phyloP scores from a whole-genome alignment of 1,139 yeast genomes.

The Pichiaceae sp. region DNA sequence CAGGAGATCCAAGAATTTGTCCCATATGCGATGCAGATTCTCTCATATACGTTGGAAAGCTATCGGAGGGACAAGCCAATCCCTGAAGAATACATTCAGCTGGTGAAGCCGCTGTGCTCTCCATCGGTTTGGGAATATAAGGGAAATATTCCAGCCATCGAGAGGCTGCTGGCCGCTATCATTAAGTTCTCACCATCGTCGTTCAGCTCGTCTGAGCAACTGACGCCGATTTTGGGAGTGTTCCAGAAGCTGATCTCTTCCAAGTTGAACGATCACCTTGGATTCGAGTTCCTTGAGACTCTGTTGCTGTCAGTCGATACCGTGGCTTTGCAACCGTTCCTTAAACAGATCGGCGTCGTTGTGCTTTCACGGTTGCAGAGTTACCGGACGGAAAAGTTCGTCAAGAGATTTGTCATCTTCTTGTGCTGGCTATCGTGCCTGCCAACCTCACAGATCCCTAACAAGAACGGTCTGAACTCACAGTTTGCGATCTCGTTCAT shows the following conservation, averaged over 20 bases:
- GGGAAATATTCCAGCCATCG: constrained; percentile 91
- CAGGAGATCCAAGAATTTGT: constrained; percentile 90
- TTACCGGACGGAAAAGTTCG: constrained; percentile 75
- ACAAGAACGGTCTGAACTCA: constrained; percentile 30
- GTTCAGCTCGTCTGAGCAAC: constrained; percentile 34
- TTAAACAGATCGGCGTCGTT: constrained; percentile 67
- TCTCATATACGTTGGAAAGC: constrained; percentile 68
- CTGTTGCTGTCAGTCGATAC: constrained; percentile 55
- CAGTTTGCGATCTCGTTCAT: constrained; percentile 47
- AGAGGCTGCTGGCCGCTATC: constrained; percentile 69
- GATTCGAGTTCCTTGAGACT: constrained; percentile 75
- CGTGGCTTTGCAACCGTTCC: constrained; percentile 40
- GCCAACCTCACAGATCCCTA: constrained; percentile 25
- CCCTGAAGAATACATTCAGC: constrained; percentile 56
- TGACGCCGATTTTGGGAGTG: constrained; percentile 88
- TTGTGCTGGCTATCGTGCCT: constrained; percentile 42
- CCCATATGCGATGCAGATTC: constrained; percentile 84
- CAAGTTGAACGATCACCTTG: constrained; percentile 68
- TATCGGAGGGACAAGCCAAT: constrained; percentile 42
- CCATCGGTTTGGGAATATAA: constrained; percentile 89
- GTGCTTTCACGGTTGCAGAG: constrained; percentile 73
- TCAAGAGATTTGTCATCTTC: constrained; percentile 63
- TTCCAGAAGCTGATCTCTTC: constrained; percentile 90
- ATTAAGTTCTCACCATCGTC: constrained; percentile 51
- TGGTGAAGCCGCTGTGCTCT: constrained; percentile 75